Base-by-base conservation (phyloP, 257 asterid genomes). In the Primulina huaijiensis region DNA sequence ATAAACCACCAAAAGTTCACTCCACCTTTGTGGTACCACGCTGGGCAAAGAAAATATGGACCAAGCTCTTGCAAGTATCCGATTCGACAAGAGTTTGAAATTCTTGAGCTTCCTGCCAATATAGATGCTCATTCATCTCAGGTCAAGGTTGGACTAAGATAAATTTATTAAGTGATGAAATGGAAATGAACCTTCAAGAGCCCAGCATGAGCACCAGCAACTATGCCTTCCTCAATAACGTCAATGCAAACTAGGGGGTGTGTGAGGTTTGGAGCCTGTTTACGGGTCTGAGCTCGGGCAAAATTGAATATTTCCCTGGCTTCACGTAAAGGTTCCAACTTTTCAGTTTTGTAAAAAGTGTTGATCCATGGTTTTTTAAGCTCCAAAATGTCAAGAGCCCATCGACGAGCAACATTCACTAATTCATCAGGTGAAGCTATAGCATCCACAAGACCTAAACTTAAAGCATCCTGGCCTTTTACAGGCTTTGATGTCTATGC, bases 161-260 rank as follows among this genome's bases (percentile, higher is more conserved):
- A 0, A 63, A 37, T 50, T 55, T 9, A 66, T 68, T 17, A 68
- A 72, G 68, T 52, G 72, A 14, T 6, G 75, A 61, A 64, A 35
- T 21, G 67, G 67, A 68, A 69, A 55, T 2, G 19, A 69, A 94
- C 99, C 99, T 94, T 94, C 88, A 72, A 81, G 65, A 91, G 90
- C 67, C 97, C 99, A 55, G 97, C 92, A 35, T 88, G 95, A 70
- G 90, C 83, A 74, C 97, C 97, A 25, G 90, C 82, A 64, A 88
- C 86, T 5, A 91, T 73, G 67, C 98, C 99, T 80, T 88, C 99
- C 85, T 94, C 99, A 43, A 94, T 69, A 63, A 82, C 92, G 85
- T 94, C 99, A 72, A 94, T 85, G 77, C 91, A 91, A 69, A 87
- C 83, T 73, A 94, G 77, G 25, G 99, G 99, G 76, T 94, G 99